Evolutionary conservation across 2,329 filamentous ascomycete genomes (phyloP), one percentile per base, ranked within the genome.

Genomic region (Aspergillus tubingensis): DNA sequence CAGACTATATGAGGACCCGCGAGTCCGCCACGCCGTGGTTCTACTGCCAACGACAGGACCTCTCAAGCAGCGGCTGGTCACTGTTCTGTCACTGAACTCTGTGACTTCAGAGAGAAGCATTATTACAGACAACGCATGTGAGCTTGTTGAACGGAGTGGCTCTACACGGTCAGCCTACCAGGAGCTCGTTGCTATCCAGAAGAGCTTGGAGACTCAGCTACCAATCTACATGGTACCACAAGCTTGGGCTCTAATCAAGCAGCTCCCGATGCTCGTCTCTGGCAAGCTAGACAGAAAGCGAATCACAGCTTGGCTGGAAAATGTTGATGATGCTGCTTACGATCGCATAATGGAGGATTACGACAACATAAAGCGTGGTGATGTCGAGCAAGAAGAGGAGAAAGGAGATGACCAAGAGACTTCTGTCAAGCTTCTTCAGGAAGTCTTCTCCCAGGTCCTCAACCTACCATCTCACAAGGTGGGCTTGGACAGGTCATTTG

Each of bases 201-300:
- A 77, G 57, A 76, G 67, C 30, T 72, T 80, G 19, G 73, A 77
- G 52, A 69, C 72, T 30, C 77, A 81, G 52, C 69, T 83, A 7
- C 77, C 80, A 7, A 74, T 79, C 5, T 80, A 80, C 64, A 78
- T 81, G 76, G 70, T 80, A 7, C 80, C 81, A 0, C 77, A 76
- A 61, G 68, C 62, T 53, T 74, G 77, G 75, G 67, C 73, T 63
- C 76, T 77, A 3, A 69, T 80, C 36, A 65, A 74, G 61, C 62
- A 73, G n/a, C 61, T 83, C 10, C 79, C 80, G 1, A 71, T 74
- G 70, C 68, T 76, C n/a, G 70, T 74, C 0, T 72, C 68, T 11
- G 74, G 71, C 7, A 71, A 77, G 47, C 61, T 79, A 3, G 77
- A 81, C 64, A 75, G 76, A 10, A 74, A 71, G 62, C 69, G 67